These are phyloP conservation scores for Filobasidium floriforme DNA, from an alignment of 768 basidiomycete species.

Conservation along the genomic window DNA sequence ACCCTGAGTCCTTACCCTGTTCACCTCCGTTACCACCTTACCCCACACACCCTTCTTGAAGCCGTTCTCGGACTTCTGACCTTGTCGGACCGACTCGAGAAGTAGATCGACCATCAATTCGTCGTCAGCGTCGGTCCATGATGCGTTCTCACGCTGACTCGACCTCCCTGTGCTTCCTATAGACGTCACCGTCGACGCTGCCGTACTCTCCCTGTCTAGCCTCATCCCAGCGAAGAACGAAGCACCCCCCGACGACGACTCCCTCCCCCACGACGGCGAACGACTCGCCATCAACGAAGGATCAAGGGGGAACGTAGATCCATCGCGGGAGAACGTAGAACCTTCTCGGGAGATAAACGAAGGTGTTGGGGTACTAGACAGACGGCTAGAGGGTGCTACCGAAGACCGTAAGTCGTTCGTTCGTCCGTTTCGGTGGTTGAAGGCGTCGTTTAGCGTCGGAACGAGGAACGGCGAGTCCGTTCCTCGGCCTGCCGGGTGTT, in stretches of 20 bases:
- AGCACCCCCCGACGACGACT: too few relatives aligned
- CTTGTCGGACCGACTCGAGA: background rate
- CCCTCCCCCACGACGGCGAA: too few relatives aligned
- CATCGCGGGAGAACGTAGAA: too few relatives aligned
- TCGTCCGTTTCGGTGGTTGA: background rate
- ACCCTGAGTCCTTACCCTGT: background rate
- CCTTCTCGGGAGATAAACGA: too few relatives aligned
- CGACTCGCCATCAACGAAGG: too few relatives aligned
- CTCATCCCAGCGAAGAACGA: background rate
- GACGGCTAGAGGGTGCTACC: too few relatives aligned
- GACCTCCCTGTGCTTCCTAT: too few relatives aligned
- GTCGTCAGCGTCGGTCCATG: background rate
- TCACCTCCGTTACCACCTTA: background rate
- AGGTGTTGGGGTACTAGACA: too few relatives aligned
- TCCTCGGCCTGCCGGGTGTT: background rate
- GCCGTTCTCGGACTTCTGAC: background rate
- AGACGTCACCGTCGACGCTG: background rate
- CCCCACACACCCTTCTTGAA: background rate
- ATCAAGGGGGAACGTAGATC: too few relatives aligned
- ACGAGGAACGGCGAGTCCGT: background rate
- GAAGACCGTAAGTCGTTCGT: too few relatives aligned
- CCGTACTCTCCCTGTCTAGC: background rate
- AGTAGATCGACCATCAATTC: background rate
- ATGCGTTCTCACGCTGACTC: background rate
- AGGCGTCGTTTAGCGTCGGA: background rate